A percentile compares a stretch with the other conserved stretches of the same genome.
phyloP scores from a whole-genome alignment of 2,329 filamentous ascomycete genomes.

The Massarina eburnea region DNA sequence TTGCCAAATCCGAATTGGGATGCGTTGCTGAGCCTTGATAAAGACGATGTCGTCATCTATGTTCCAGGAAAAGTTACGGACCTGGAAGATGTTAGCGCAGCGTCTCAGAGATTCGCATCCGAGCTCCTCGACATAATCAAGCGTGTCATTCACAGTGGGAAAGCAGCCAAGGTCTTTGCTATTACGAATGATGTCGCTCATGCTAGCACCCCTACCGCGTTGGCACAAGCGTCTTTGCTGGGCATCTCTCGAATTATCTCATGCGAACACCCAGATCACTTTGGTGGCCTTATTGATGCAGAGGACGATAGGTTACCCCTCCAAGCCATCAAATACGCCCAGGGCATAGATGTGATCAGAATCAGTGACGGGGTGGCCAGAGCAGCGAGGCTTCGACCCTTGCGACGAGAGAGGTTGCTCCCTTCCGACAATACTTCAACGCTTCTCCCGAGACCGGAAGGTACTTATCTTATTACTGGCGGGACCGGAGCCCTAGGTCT shows the following conservation, averaged over 20 bases:
- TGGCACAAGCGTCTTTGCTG: constrained; percentile 39
- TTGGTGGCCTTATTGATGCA: constrained; percentile 43
- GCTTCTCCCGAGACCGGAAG: constrained; percentile 31
- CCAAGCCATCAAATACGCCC: constrained; percentile 42
- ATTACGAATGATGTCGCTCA: constrained; percentile 26
- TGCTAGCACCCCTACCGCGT: constrained; percentile 25
- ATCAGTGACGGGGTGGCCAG: constrained; percentile 42
- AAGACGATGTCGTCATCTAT: too few relatives aligned
- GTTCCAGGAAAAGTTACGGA: too few relatives aligned
- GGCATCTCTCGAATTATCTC: constrained; percentile 44
- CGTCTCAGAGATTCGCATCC: constrained; percentile 14
- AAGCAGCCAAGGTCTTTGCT: constrained; percentile 27
- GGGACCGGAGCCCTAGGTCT: constrained; percentile 46
- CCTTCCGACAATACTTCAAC: constrained; percentile 2
- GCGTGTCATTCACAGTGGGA: constrained; percentile 4
- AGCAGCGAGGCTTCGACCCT: constrained; percentile 30
- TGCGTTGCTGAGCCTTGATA: too few relatives aligned
- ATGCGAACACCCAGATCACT: constrained; percentile 43
- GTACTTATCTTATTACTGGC: constrained; percentile 49
- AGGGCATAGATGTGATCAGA: constrained; percentile 39
- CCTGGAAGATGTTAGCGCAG: constrained; percentile 6
- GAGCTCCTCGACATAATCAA: constrained; percentile 20
- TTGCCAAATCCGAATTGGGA: too few relatives aligned
- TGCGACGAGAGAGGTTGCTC: constrained; percentile 22
- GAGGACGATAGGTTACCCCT: constrained; percentile 34